Percentiles rank a stretch among this genome's conserved stretches.
Evolutionary conservation across 1,284 basidiomycete species (phyloP).

Genomic region (Cryptococcus amylolentus): DNA sequence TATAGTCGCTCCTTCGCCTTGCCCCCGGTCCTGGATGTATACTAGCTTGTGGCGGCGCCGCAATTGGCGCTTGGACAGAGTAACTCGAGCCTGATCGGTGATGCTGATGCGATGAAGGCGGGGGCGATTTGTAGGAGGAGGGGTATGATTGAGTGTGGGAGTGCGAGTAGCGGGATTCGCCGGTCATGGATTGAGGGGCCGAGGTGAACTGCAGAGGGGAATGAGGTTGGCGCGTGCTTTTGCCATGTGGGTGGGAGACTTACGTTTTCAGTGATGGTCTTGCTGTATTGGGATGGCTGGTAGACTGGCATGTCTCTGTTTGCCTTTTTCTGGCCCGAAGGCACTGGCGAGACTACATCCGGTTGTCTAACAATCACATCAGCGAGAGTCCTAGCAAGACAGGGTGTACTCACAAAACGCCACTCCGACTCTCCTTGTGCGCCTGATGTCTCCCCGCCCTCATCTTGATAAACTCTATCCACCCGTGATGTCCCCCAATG

Average conservation of each 20-base stretch:
- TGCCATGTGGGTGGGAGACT: constrained; percentile 11
- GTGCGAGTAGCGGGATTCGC: constrained; percentile 22
- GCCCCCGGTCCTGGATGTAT: constrained; percentile 60
- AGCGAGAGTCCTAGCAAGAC: neutral
- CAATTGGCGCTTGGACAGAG: constrained; percentile 39
- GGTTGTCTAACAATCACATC: neutral
- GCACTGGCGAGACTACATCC: constrained; percentile 9
- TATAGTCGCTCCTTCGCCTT: constrained; percentile 70
- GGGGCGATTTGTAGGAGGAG: constrained; percentile 5
- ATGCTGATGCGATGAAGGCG: constrained; percentile 3
- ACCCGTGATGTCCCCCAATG: constrained; percentile 78
- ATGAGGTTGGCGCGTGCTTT: neutral
- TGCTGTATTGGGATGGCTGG: constrained; percentile 38
- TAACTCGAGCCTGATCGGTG: constrained; percentile 24
- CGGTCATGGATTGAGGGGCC: constrained; percentile 43
- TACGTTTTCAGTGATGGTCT: constrained; percentile 43
- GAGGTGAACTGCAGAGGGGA: constrained; percentile 25
- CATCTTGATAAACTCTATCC: constrained; percentile 62
- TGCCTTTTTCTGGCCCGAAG: constrained; percentile 18
- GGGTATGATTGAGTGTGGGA: constrained; percentile 12
- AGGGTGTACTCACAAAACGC: neutral
- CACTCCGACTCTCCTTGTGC: constrained; percentile 5
- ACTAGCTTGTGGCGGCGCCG: constrained; percentile 73
- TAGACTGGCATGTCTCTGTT: constrained; percentile 41
- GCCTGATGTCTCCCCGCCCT: constrained; percentile 14